These are phyloP conservation scores for Hanseniaspora valbyensis DNA, from an alignment of 805 yeast genomes.

Conservation along the genomic window DNA sequence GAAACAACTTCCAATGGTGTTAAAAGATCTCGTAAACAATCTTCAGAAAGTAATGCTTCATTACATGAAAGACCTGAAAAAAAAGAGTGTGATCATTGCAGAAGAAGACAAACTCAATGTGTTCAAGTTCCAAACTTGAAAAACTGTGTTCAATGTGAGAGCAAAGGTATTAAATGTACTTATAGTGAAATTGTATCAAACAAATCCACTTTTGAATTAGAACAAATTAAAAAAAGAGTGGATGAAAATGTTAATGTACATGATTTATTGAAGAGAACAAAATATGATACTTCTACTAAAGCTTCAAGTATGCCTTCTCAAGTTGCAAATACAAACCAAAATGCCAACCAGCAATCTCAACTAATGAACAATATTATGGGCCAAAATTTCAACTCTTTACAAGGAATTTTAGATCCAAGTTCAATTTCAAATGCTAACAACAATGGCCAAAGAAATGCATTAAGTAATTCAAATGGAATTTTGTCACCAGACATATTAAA, in stretches of 20 bases:
- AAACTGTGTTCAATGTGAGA: conserved; percentile 67
- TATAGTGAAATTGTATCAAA: conserved; percentile 46
- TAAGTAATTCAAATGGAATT: conserved; percentile 2
- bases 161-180: conserved; percentile 63
- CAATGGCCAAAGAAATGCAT: too few relatives aligned
- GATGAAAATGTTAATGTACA: conserved; percentile 22
- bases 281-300: conserved; percentile 13
- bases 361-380: not conserved
- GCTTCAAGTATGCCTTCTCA: not conserved
- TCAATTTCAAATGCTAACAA: conserved; percentile 19
- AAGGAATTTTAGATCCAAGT: conserved; percentile 2
- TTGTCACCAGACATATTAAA: conserved; percentile 23
- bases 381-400: not conserved
- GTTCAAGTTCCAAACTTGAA: conserved; percentile 51
- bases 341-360: not conserved
- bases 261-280: conserved; percentile 21
- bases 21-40: conserved; percentile 26
- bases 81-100: conserved; percentile 72
- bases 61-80: not conserved
- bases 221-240: conserved; percentile 22
- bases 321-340: too few relatives aligned
- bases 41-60: conserved; percentile 22
- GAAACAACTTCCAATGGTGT: conserved; percentile 16
- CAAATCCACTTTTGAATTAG: conserved; percentile 32
- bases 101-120: conserved; percentile 70